Evolutionary conservation across 345 rosid genomes (phyloP), one percentile per base, ranked within the genome.

Genomic region (Sisymbrium irio): DNA sequence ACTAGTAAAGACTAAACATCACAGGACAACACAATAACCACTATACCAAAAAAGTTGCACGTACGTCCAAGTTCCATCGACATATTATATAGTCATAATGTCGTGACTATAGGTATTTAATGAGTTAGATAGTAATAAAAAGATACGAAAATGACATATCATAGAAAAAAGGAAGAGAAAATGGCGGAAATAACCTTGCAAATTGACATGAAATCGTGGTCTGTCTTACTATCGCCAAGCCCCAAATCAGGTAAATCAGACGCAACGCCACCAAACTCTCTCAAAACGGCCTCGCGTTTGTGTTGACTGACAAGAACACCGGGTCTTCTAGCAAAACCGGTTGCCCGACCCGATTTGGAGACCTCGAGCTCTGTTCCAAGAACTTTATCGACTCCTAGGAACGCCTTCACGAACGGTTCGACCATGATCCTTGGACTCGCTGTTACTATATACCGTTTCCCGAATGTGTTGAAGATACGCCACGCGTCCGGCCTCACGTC

Each of bases 401-500:
- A 87, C 1, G 78, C 65, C 77, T 86, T 88, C 9, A 62, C 94
- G 64, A 92, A 95, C 13, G 90, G 99, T 45, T 95, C 99, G 27
- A 88, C 91, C 97, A 95, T 86, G 28, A 95, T 72, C 41, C 93
- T 79, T 2, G 98, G 99, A 78, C 74, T 88, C 0, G 93, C 97
- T 4, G 99, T 90, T 6, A 95, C 71, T 3, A 95, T 76, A 63
- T 83, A 90, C 14, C 96, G 78, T 68, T 80, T 88, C 9, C 97
- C 97, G 5, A 90, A 95, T 8, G 96, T 85, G 57, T 79, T 89
- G 80, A 92, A 92, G 56, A 95, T 86, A 55, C 76, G 71, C 97
- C 98, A 95, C 2, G 88, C 77, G 42, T 92, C 91, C 0, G 93
- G 96, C 67, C 85, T 96, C 45, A 95, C 98, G 57, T 95, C 98